Evolutionary conservation across 108 stramenopile species (phyloP), one percentile per base, ranked within the genome.

Genomic region (Chaetoceros tenuissimus): DNA sequence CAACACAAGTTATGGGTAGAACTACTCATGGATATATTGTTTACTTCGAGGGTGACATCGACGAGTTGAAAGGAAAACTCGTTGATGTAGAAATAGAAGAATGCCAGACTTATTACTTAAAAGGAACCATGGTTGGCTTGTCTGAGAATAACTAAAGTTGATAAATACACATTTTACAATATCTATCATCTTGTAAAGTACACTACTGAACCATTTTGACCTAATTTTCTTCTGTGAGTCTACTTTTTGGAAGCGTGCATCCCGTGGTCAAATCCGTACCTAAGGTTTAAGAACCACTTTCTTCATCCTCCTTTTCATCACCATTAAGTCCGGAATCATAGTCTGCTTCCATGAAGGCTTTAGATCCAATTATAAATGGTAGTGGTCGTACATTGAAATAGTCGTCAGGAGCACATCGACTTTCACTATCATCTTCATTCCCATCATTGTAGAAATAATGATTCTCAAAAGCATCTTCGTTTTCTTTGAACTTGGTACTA

Each of bases 11-110:
- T 13, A 89, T 86, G 80, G 97, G 97, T 25, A 74, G 96, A 28
- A 96, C 91, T 20, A 82, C 81, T n/a, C 84, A 85, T 24, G 92
- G 92, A 17, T 90, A 89, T 51, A 89, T 91, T 51, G 93, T 94
- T 16, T 94, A 94, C 64, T 85, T 84, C 48, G 84, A 89, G 3
- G 95, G 95, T 23, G 88, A 95, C 53, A 85, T 94, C 53, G 85
- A 89, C 54, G 82, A 76, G 48, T 77, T 96, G 29, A 57, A 67
- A 60, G 95, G 95, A 48, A 77, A 94, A 69, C 54, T 91, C 16
- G 85, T 96, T 20, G 70, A 87, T 52, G 95, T 94, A 18, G 60
- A 80, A 60, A 82, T 95, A 55, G 74, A 84, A 0, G 29, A 51
- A 18, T 83, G 81, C 54, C 64, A 85, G 57, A 76, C 72, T 29